Base-by-base conservation (phyloP, 768 basidiomycete genomes). In the Tephrocybe sp. region DNA sequence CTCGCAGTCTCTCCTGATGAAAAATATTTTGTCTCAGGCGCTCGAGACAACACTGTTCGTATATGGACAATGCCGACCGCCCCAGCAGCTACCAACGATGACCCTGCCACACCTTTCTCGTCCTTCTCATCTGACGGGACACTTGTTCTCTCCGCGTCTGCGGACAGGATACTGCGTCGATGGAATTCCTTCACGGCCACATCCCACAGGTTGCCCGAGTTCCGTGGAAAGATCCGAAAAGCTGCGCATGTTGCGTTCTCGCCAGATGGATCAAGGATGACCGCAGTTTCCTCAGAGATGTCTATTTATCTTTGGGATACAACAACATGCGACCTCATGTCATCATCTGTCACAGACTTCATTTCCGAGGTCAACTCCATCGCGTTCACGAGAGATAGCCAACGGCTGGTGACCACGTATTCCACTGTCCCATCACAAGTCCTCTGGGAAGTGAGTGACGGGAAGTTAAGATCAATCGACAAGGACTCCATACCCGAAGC, bases 61-160 rank as follows among this genome's bases (percentile, higher is more conserved):
- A 42, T 67, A 15, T 67, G 65, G 65, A 54, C 65, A 40, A 20
- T 45, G 15, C n/a, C 30, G 10, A 62, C 55, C 37, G 57, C 57
- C 1, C 18, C 36, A 39, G 20, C 28, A 12, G 6, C 6, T 12
- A 25, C 7, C 8, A 4, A 17, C 11, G 43, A 45, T 17, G 42
- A 43, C 9, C 23, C 43, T 17, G 26, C n/a, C 15, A 32, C 9
- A 3, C 10, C 28, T 24, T 52, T 47, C 36, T 24, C 32, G 4
- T 12, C 28, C 24, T 28, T 42, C 26, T 45, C 45, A 12, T 28
- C 28, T 2, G 34, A 47, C 17, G 32, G 45, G 4, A 37, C 32
- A n/a, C 32, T 34, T 23, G 34, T 47, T 28, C 6, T 47, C 12
- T 6, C 28, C 12, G 5, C 28, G 45, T 37, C 33, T 2, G 45